phyloP scores from a whole-genome alignment of 2,329 filamentous ascomycete genomes.

The Pyrenochaeta sp. region DNA sequence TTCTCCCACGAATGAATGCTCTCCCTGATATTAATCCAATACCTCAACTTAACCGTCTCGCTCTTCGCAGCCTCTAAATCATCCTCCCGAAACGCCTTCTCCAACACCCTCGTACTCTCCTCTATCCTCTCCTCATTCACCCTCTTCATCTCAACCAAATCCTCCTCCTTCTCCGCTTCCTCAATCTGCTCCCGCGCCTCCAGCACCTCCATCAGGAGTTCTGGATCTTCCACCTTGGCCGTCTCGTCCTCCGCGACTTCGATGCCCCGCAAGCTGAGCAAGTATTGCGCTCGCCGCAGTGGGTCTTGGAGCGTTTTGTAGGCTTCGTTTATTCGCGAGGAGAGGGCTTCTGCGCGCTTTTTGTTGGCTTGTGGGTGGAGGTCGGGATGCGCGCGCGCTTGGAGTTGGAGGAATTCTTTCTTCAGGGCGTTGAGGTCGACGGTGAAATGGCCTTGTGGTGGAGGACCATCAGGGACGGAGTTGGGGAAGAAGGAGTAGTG shows the following conservation, averaged over 20 bases:
- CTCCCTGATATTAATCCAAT: slow-evolving; percentile 90
- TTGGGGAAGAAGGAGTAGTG: slow-evolving; percentile 90
- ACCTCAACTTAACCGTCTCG: slow-evolving; percentile 81
- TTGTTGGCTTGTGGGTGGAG: slow-evolving; percentile 61
- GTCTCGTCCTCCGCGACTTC: slow-evolving; percentile 83
- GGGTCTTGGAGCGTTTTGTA: slow-evolving; percentile 86
- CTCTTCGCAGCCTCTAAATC: slow-evolving; percentile 71
- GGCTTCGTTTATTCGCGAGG: slow-evolving; percentile 86
- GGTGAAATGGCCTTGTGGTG: slow-evolving; percentile 77
- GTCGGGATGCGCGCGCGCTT: slow-evolving; percentile 80
- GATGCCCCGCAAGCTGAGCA: slow-evolving; percentile 74
- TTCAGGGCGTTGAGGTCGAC: slow-evolving; percentile 76
- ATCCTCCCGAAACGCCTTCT: slow-evolving; percentile 69
- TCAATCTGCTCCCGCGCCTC: slow-evolving; percentile 74
- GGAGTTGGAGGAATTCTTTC: slow-evolving; percentile 85
- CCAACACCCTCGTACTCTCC: slow-evolving; percentile 69
- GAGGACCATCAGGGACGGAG: slow-evolving; percentile 79
- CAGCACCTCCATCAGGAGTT: slow-evolving; percentile 79
- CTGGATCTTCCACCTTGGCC: slow-evolving; percentile 72
- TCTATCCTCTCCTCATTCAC: slow-evolving; percentile 75
- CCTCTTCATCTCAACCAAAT: slow-evolving; percentile 65
- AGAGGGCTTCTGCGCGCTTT: slow-evolving; percentile 76
- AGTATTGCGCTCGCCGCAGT: slow-evolving; percentile 84
- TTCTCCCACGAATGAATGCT: slow-evolving; percentile 84
- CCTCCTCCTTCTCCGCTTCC: slow-evolving; percentile 65